Evolutionary conservation across 345 rosid genomes (phyloP), one percentile per base, ranked within the genome.

Genomic region (Eutrema heterophyllum): DNA sequence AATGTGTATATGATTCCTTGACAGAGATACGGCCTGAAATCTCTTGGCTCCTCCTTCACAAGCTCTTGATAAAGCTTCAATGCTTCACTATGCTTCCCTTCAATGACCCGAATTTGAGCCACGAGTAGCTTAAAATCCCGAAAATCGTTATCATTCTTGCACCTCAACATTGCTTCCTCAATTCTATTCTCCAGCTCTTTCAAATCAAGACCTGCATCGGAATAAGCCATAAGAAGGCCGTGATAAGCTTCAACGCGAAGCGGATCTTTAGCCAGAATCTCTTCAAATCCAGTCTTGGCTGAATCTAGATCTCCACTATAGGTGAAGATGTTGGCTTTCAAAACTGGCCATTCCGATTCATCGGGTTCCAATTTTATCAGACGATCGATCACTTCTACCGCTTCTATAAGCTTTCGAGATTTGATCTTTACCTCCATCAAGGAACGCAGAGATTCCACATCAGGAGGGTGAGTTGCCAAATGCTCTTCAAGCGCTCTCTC

Each of bases 21-120:
- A 68, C 97, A 95, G 33, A 91, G 78, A 63, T 91, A 91, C 0
- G 99, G 97, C 78, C 97, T 84, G 61, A 91, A 95, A 80, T 95
- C 99, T 77, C 83, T 83, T 0, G 99, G 99, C 49, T 95, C 97
- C 78, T 91, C 97, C 49, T 81, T 86, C 67, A 64, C 85, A 46
- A 94, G 85, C 73, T 85, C 90, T 66, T 88, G 88, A 38, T 94
- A 91, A 76, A 89, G 84, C 79, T 85, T 85, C 88, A 94, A 78
- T 14, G 98, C 98, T 67, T 87, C 96, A 3, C 18, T 24, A 60
- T 86, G 89, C 26, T 81, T 87, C 46, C 86, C 91, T 75, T 91
- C 86, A 24, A 89, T 86, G 0, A 91, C 93, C 21, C 84, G 80
- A 75, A 94, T 83, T 65, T 94, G 99, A 0, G 96, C 99, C 9